Base-by-base conservation (phyloP, 202 grass and related monocot species). In the Schoenoplectus tabernaemontani region DNA sequence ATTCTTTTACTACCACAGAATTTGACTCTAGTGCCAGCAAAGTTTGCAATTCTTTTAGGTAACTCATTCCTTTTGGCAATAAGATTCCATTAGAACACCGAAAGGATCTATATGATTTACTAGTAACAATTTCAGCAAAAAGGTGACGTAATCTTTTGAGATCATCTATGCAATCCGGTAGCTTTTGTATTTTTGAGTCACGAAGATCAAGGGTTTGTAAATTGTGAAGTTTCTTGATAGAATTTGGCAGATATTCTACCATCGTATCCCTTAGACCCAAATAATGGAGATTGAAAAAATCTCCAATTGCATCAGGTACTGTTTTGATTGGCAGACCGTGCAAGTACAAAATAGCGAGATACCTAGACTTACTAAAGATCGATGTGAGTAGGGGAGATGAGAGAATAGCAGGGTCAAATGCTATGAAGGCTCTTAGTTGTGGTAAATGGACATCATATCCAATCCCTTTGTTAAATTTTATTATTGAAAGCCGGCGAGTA, bases 1-100 rank as follows among this genome's bases (percentile, higher is more conserved):
- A 51, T 6, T 75, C 48, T 71, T 57, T 53, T 1, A 82, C 64
- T 22, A 87, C 39, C 28, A 77, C 71, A 22, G 34, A 43, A 42
- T 15, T 87, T 0, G 87, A 71, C 34, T 83, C 16, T 0, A 93
- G 39, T 0, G 78, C 78, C 32, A 80, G 70, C 2, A 90, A 71
- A 64, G 91, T 87, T 23, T 90, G 88, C 2, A 93, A 72, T 16
- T 93, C 86, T 46, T 76, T 41, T 15, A 90, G 7, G 4, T 82
- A 79, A 22, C 24, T 37, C 33, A 7, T 37, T 16, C 75, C 75
- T 24, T 78, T 58, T 22, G 75, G 17, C 15, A 24, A n/a, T 3
- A 0, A 10, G 36, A 78, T 78, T 60, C 56, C 76, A 42, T n/a
- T 57, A 78, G 4, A 8, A 42, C 51, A 5, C 9, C 2, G 16